Evolutionary conservation across 768 basidiomycete genomes (phyloP), one percentile per base, ranked within the genome.

Genomic region (Filobasidium floriforme): DNA sequence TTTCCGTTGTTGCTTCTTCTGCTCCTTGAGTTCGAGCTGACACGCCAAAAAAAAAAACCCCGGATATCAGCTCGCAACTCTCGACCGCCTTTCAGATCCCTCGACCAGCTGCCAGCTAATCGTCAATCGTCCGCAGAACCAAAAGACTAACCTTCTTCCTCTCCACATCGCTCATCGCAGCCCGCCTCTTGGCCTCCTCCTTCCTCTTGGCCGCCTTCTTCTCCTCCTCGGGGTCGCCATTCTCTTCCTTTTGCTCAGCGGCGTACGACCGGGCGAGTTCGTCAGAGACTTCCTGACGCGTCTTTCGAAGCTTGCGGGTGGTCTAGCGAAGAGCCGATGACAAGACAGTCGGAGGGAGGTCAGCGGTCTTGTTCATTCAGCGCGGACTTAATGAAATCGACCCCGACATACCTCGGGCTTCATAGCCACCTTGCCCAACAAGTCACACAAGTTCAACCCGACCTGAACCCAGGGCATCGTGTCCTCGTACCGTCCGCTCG

Each of bases 361-460:
- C 22, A 44, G 28, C 14, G 24, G n/a, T n/a, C n/a, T n/a, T n/a
- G n/a, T n/a, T n/a, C n/a, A n/a, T n/a, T n/a, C n/a, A n/a, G n/a
- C n/a, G n/a, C n/a, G n/a, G n/a, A n/a, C n/a, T n/a, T n/a, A n/a
- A n/a, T n/a, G n/a, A 18, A 44, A 1, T 41, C 22, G 44, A 55
- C 14, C 12, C 61, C n/a, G n/a, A n/a, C 71, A 60, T 41, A 79
- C 79, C 54, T 94, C 92, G 15, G 91, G 89, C 28, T 90, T 86
- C 59, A 92, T 80, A 62, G 80, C 80, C 41, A 76, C 73, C 66
- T 79, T 80, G 51, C 79, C 80, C 61, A 92, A 77, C 19, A 83
- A 77, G 76, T 96, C 92, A 68, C 90, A 82, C 67, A 93, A 83
- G 46, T 85, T 82, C 80, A 93, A 89, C n/a, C 84, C 73, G 40